Percentiles rank a stretch among this genome's conserved stretches.
Conservation (phyloP, 805 yeast species). For the Pichia thaimueangensis region DNA sequence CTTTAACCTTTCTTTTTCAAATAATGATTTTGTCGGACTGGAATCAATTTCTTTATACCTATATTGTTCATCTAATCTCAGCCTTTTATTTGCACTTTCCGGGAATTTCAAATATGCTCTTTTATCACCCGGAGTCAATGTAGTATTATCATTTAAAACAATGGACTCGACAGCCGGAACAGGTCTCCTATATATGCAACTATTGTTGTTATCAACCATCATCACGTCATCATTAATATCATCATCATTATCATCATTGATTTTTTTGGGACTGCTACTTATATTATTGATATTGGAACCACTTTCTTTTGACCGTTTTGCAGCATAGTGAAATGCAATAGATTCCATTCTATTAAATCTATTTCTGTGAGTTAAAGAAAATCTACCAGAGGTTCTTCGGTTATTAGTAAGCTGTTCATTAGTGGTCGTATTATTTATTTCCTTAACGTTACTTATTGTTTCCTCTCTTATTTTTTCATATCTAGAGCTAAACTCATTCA, state of each 20-base stretch:
- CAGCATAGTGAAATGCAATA: slow-evolving; percentile 43
- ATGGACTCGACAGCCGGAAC: background rate
- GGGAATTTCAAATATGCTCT: slow-evolving; percentile 17
- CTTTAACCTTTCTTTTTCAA: slow-evolving; percentile 20
- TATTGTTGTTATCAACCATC: too few species aligned
- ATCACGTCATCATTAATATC: too few species aligned
- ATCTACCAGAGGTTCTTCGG: slow-evolving; percentile 31
- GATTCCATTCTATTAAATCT: slow-evolving; percentile 46
- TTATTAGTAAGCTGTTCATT: slow-evolving; percentile 20
- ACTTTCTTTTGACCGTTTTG: slow-evolving; percentile 21
- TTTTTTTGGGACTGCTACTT: background rate
- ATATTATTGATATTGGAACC: too few species aligned
- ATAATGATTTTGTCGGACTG: slow-evolving; percentile 26
- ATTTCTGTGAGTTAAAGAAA: slow-evolving; percentile 39
- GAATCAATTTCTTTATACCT: slow-evolving; percentile 25
- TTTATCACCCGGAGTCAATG: slow-evolving; percentile 23
- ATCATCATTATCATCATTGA: background rate
- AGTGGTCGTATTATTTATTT: slow-evolving; percentile 20
- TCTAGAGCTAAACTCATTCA: slow-evolving; percentile 38
- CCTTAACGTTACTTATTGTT: slow-evolving; percentile 20
- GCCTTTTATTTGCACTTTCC: slow-evolving; percentile 29
- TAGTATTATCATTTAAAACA: background rate
- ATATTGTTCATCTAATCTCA: slow-evolving; percentile 18
- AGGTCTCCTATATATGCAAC: slow-evolving; percentile 5
- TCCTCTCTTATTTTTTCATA: slow-evolving; percentile 34